Percentiles rank a stretch among this genome's conserved stretches.
Conservation (phyloP, 257 asterid species). For the Asclepias syriaca region DNA sequence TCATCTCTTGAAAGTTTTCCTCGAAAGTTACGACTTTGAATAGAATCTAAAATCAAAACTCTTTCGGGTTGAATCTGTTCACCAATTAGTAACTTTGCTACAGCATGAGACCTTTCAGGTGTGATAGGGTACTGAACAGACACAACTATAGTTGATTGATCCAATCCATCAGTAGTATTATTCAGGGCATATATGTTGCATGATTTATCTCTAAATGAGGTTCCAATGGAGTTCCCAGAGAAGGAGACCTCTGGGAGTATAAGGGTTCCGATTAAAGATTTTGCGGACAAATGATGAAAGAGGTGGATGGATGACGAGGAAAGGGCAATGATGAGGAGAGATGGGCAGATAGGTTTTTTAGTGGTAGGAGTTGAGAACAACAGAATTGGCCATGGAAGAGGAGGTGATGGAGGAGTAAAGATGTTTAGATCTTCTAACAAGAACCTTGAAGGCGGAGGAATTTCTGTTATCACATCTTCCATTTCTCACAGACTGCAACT, state of each 20-base stretch:
- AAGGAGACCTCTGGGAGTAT: constrained; percentile 77
- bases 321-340: constrained; percentile 72
- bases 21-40: constrained; percentile 64
- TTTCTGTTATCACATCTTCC: constrained; percentile 91
- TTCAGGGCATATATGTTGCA: constrained; percentile 68
- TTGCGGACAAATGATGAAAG: constrained; percentile 59
- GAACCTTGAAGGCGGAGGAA: constrained; percentile 94
- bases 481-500: constrained; percentile 34
- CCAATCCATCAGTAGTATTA: constrained; percentile 25
- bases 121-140: constrained; percentile 67
- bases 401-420: constrained; percentile 70
- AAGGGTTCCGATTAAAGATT: constrained; percentile 59
- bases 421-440: constrained; percentile 82
- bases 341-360: constrained; percentile 48
- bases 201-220: constrained; percentile 71
- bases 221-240: constrained; percentile 58
- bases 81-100: constrained; percentile 70
- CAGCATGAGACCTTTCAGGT: constrained; percentile 72
- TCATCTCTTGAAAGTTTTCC: constrained; percentile 81
- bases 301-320: constrained; percentile 71
- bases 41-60: constrained; percentile 77
- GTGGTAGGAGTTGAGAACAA: constrained; percentile 44
- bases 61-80: constrained; percentile 56
- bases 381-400: constrained; percentile 75
- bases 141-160: constrained; percentile 41